These are phyloP conservation scores for Violaceomyces palustris DNA, from an alignment of 1,284 basidiomycete genomes.

Conservation along the genomic window DNA sequence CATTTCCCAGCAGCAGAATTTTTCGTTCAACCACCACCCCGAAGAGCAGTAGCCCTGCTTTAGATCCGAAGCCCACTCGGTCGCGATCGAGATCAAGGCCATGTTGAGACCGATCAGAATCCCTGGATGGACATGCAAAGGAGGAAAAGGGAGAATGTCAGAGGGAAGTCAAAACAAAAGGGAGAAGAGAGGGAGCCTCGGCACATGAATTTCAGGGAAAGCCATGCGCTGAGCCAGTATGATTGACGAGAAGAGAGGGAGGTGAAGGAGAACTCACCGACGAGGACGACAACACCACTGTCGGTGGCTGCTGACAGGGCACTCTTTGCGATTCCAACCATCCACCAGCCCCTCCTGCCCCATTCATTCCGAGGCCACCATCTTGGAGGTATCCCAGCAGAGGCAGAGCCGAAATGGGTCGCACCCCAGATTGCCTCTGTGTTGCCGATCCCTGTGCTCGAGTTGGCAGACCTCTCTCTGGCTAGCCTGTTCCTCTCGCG, in stretches of 20 bases:
- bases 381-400: constrained; percentile 23
- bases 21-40: constrained; percentile 96
- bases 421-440: constrained; percentile 23
- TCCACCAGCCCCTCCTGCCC: constrained; percentile 27
- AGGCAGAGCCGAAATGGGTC: constrained; percentile 11
- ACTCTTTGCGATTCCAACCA: constrained; percentile 30
- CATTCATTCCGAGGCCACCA: constrained; percentile 28
- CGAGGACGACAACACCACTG: constrained; percentile 46
- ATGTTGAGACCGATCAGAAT: constrained; percentile 87
- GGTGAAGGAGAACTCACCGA: constrained; percentile 21
- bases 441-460: constrained; percentile 29
- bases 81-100: constrained; percentile 88
- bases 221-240: neutral
- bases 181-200: no score
- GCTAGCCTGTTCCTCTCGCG: constrained; percentile 45
- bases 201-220: no score
- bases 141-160: no score
- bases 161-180: no score
- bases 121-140: constrained; percentile 60
- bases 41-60: constrained; percentile 95
- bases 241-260: neutral
- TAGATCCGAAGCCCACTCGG: constrained; percentile 96
- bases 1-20: constrained; percentile 93
- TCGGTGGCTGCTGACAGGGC: constrained; percentile 37
- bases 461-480: constrained; percentile 30